These are phyloP conservation scores for Sphagnum fallax DNA, from an alignment of 228 moss, liverwort and hornwort genomes.

Conservation along the genomic window DNA sequence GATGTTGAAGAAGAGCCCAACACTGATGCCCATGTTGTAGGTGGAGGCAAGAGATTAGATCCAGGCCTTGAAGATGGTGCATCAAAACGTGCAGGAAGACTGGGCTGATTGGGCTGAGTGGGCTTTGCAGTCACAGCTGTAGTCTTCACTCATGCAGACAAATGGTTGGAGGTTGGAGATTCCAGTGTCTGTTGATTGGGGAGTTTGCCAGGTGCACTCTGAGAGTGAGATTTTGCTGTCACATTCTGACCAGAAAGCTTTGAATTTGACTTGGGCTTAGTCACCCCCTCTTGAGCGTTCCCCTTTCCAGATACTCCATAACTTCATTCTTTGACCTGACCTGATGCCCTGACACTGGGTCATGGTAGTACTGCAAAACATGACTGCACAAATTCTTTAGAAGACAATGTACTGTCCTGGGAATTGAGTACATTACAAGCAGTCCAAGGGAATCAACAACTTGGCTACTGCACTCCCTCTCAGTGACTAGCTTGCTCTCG, in stretches of 20 bases:
- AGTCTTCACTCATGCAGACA: conserved; percentile 4
- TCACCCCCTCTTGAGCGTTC: conserved; percentile 4
- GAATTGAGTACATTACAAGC: no score
- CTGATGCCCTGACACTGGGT: conserved; percentile 18
- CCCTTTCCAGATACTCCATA: conserved; percentile 16
- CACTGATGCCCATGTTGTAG: conserved; percentile 3
- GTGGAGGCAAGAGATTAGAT: conserved; percentile 5
- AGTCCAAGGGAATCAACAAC: not conserved
- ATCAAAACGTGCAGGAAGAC: not conserved
- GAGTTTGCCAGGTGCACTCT: not conserved
- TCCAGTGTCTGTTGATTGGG: not conserved
- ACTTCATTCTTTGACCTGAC: conserved; percentile 28
- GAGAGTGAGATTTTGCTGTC: not conserved
- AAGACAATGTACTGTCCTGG: no score
- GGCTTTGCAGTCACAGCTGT: conserved; percentile 5
- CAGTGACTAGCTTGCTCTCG: not conserved
- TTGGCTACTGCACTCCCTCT: not conserved
- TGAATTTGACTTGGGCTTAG: not conserved
- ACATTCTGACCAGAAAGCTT: not conserved
- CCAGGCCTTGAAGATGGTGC: conserved; percentile 2
- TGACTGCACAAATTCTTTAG: no score
- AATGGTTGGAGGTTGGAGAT: conserved; percentile 1
- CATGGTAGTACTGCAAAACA: conserved; percentile 23
- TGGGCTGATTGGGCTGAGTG: not conserved
- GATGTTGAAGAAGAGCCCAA: conserved; percentile 24